Evolutionary conservation across 805 yeast species (phyloP), one percentile per base, ranked within the genome.

Genomic region (Pichia manshurica): DNA sequence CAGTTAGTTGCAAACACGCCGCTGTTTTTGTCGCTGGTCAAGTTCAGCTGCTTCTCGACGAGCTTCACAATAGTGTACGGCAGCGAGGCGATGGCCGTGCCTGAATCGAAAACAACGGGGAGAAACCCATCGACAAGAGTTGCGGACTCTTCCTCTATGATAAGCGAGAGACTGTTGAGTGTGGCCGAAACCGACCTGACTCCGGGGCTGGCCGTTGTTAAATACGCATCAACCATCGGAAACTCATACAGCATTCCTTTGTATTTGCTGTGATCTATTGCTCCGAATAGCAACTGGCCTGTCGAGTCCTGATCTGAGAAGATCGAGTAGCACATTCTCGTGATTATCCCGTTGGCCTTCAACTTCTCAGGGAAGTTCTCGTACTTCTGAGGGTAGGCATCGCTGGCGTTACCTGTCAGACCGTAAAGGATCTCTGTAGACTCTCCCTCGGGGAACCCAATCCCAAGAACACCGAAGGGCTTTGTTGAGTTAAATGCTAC

Each of bases 361-460:
- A 87, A 63, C 49, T 75, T 73, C 47, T 70, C 54, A 0, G 96
- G 96, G 49, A 87, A 67, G 61, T 87, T 87, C 44, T 74, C 71
- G 63, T 87, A 87, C 13, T 63, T 65, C 55, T 73, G 74, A 15
- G 60, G 49, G 2, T 47, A 42, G n/a, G 43, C 36, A 15, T 43
- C 29, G 25, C 17, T 7, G 10, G 10, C 29, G 29, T 25, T 25
- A 7, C 29, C 29, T n/a, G n/a, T n/a, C n/a, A n/a, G n/a, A 7
- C 29, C 29, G 10, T 25, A 25, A 2, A 35, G 7, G 20, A 35
- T 28, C 13, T 39, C 15, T 1, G 53, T 43, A 1, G 91, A 68
- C 64, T 89, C 96, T 45, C 84, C 70, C 10, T 79, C 84, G 4
- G 77, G 66, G 45, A 84, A 69, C 9, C 93, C 91, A 50, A 86